Evolutionary conservation across 2,329 filamentous ascomycete genomes (phyloP), one percentile per base, ranked within the genome.

Genomic region (Hymenoscyphus fructigenus): DNA sequence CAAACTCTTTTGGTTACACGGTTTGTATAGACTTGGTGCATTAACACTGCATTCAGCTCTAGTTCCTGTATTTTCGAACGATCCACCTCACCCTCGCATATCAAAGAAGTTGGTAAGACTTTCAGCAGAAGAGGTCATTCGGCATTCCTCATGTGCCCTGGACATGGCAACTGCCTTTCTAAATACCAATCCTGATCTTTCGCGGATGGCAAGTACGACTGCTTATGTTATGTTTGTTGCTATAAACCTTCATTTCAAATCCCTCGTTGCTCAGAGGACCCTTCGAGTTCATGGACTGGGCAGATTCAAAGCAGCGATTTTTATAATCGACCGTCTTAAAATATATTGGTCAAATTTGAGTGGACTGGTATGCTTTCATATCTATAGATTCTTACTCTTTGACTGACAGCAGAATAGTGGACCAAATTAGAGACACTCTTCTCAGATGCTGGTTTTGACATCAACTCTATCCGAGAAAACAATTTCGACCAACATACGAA

Each of bases 141-240:
- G 57, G 26, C 67, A 69, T 41, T 62, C 67, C 7, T 23, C 61
- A 9, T 12, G 56, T 6, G 60, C 64, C 9, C n/a, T 67, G 14
- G 66, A 69, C 50, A 67, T 68, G 63, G 67, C 67, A 36, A 63
- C 67, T 20, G 57, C 59, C 1, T 69, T 69, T 28, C 23, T 68
- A 7, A 57, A 38, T 20, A 62, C 47, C 28, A 60, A 47, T 26
- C 63, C 60, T 17, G 64, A 68, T 47, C 56, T 64, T 15, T 63
- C 63, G 29, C 44, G 64, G 26, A 44, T 69, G 32, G 57, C 67
- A 53, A 65, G 66, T 59, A 61, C 67, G 12, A 59, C 57, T 20
- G 67, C 63, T 3, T 69, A 66, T 53, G 56, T 62, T 5, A 61
- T 68, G 59, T 69, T 66, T 38, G 66, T 69, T 23, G 62, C 63